A percentile compares a stretch with the other conserved stretches of the same genome.
phyloP scores from a whole-genome alignment of 371 early-diverging fungal species.

The Chytridium lagenaria region DNA sequence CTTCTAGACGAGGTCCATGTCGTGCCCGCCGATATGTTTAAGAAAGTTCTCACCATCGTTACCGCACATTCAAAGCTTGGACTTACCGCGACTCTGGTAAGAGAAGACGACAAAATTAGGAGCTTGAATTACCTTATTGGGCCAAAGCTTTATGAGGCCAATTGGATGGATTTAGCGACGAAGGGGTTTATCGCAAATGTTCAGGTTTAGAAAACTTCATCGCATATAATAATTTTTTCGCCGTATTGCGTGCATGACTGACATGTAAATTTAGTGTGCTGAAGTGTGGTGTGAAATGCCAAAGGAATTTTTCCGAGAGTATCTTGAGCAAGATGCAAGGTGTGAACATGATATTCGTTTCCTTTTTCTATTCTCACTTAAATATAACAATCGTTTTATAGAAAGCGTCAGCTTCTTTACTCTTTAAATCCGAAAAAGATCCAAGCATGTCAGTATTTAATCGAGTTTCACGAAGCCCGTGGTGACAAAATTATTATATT shows the following conservation, averaged over 20 bases:
- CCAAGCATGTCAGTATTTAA: conserved; percentile 97
- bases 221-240: not conserved
- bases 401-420: conserved; percentile 84
- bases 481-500: conserved; percentile 99
- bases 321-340: conserved; percentile 65
- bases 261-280: conserved; percentile 71
- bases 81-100: conserved; percentile 98
- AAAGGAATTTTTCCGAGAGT: conserved; percentile 96
- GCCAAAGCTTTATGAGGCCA: conserved; percentile 99
- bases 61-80: conserved; percentile 98
- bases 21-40: conserved; percentile 97
- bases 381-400: conserved; percentile 50
- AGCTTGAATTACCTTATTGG: conserved; percentile 99
- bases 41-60: conserved; percentile 94
- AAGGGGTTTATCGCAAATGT: conserved; percentile 99
- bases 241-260: too few relatives aligned
- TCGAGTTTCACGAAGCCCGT: conserved; percentile 91
- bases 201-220: conserved; percentile 50
- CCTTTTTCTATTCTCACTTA: conserved; percentile 29
- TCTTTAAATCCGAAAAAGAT: conserved; percentile 99
- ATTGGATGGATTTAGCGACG: conserved; percentile 99
- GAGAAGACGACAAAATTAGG: conserved; percentile 99
- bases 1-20: conserved; percentile 99
- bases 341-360: conserved; percentile 6
- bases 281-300: conserved; percentile 99